Base-by-base conservation (phyloP, 345 rosid genomes). In the Murraya koenigii region DNA sequence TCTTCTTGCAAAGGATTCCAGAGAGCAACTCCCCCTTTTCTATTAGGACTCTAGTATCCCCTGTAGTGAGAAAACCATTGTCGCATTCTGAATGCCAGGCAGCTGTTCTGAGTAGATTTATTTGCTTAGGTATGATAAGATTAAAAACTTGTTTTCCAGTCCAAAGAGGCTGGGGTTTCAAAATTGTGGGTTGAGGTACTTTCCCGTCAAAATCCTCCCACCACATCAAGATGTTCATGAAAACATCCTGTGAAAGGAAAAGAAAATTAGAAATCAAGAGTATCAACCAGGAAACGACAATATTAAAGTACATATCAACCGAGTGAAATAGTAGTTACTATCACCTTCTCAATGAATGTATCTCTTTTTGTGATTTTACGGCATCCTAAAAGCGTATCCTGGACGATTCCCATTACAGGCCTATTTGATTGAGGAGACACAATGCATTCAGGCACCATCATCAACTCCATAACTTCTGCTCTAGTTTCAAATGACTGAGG, bases 121-220 rank as follows among this genome's bases (percentile, higher is more conserved):
- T 95, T 90, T 92, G 99, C 85, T 95, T 95, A 56, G 99, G 99
- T 65, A 95, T 93, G 81, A 95, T 94, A 22, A 95, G 98, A 85
- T 92, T 95, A 65, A 95, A 95, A 81, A 95, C 97, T 85, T 95
- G 98, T 77, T 95, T 95, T 79, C 98, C 98, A 36, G 97, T 95
- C 99, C 97, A 95, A 56, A 93, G 88, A 25, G 99, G 97, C 14
- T 97, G 90, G 36, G 98, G 99, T 88, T 92, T 92, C 88, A 92
- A 78, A 86, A 95, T 87, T 79, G 97, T 87, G 59, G 99, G 99
- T 52, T 98, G 92, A 47, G 99, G 98, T 83, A 95, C 86, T 87
- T 95, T 93, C 82, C 98, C 99, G 72, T 95, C 99, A 62, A 95
- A 95, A 84, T 95, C 99, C 86, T 94, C 98, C 99, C 99, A 95